Evolutionary conservation across 495 filamentous ascomycete genomes (phyloP), one percentile per base, ranked within the genome.

Genomic region (Talaromyces borbonicus): DNA sequence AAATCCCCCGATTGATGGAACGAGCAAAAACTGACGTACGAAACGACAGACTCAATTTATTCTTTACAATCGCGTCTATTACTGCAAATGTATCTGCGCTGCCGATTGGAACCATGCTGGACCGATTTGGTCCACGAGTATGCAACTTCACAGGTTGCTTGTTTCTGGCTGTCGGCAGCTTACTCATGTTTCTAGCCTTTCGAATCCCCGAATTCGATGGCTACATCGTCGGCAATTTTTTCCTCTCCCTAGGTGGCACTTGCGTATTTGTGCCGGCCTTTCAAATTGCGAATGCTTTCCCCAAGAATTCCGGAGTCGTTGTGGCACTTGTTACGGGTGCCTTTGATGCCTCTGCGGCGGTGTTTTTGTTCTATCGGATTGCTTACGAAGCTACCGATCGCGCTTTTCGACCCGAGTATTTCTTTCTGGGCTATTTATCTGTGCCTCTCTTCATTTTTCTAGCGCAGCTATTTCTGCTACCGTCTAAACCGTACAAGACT

Each of bases 241-340:
- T 84, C 47, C 66, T 85, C 0, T 77, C 79, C 5, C 65, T 84
- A 14, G 81, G 78, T 27, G 82, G 81, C 0, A 80, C 81, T 0
- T 84, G 82, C 53, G 68, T 84, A 23, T 85, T 86, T 56, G 79
- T 85, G 18, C 75, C 81, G 0, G 79, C 75, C 5, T 86, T 84
- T 52, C 81, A 84, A 54, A 74, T 86, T 32, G 77, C 77, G 29
- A 84, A 86, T 53, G 79, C 82, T 0, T 85, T 86, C 50, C 82
- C 82, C 1, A 68, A 64, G 47, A 63, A 81, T 56, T 78, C 79
- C 0, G 82, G 82, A 2, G 60, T 78, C 1, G 79, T 86, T 40
- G 75, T 86, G 5, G 80, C 82, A 0, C 57, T 84, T 0, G 68
- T 86, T 1, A 86, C 82, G 4, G 82, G 82, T 15, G 80, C 81